Evolutionary conservation across 495 filamentous ascomycete genomes (phyloP), one percentile per base, ranked within the genome.

Genomic region (Jackrogersella multiformis): DNA sequence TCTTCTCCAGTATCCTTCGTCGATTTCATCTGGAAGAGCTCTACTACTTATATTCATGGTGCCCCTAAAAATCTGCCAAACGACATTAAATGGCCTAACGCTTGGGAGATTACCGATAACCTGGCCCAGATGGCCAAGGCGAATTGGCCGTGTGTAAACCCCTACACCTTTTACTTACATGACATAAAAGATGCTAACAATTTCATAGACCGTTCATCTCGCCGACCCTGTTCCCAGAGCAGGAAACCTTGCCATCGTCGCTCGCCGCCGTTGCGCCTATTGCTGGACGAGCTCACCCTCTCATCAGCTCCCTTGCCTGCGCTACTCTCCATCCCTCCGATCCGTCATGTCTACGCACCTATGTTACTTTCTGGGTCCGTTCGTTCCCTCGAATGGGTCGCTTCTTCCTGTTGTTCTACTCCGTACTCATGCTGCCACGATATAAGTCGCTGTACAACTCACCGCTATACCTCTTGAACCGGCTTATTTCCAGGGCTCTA

Each of bases 251-350:
- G 10, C 90, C 93, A 0, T 59, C 84, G 23, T 75, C 86, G 10
- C 86, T 97, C 24, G 60, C 80, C 28, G 76, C 86, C 15, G 89
- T 97, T 61, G 83, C 90, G 1, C 93, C 94, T 9, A 86, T 97
- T 24, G 90, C 92, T 30, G 86, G 90, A 0, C 85, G 89, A 28
- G 94, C 94, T 1, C 94, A 97, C 72, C 94, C 94, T 6, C 84
- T 89, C 23, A 94, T 96, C 73, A 86, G 84, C 2, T 88, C 84
- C 42, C 86, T 97, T 28, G 92, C 92, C 53, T 99, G 95, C 78
- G 95, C 95, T 1, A 82, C 94, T 16, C 86, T 97, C n/a, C 95
- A 99, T 76, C 94, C 95, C 0, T 79, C 84, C 18, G 90, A 93
- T 65, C 93, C 95, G 2, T 94, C 89, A 61, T 99, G 95, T 79